phyloP scores from a whole-genome alignment of 2,329 filamentous ascomycete species.

The Penicillium sp. region DNA sequence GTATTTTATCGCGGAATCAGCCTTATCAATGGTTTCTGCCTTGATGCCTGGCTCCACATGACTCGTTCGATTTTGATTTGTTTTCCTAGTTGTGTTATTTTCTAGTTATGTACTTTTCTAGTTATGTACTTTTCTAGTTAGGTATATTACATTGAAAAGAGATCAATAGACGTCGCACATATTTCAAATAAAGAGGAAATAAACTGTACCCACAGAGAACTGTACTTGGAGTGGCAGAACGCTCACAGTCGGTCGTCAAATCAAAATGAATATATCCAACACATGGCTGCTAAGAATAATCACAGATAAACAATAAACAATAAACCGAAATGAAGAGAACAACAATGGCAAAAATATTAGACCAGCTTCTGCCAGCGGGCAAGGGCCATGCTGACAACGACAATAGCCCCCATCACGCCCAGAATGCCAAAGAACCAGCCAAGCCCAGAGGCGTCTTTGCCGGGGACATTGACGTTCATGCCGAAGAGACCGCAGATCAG shows the following conservation, averaged over 20 bases:
- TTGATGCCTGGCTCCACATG: slow-evolving; percentile 10
- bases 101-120: too few species aligned
- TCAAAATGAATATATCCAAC: slow-evolving; percentile 1
- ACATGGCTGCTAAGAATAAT: neutral
- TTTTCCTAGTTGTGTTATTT: neutral
- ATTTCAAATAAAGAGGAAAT: neutral
- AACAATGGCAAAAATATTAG: slow-evolving; percentile 18
- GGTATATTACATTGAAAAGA: too few species aligned
- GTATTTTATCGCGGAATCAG: slow-evolving; percentile 4
- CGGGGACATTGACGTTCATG: slow-evolving; percentile 49
- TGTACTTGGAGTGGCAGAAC: neutral
- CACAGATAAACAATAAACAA: slow-evolving; percentile 2
- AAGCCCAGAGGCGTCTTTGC: slow-evolving; percentile 31
- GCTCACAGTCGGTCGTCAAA: slow-evolving; percentile 3
- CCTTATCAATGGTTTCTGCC: slow-evolving; percentile 13
- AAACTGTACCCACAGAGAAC: neutral
- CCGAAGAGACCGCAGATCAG: slow-evolving; percentile 64
- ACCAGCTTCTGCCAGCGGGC: slow-evolving; percentile 42
- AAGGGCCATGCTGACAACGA: slow-evolving; percentile 35
- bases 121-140: too few species aligned
- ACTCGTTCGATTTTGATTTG: neutral
- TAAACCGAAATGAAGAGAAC: neutral
- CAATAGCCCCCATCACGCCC: slow-evolving; percentile 42
- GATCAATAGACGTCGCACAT: neutral
- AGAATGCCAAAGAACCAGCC: slow-evolving; percentile 49